Conservation (phyloP, 345 rosid species). For the Eucalyptus sp. region DNA sequence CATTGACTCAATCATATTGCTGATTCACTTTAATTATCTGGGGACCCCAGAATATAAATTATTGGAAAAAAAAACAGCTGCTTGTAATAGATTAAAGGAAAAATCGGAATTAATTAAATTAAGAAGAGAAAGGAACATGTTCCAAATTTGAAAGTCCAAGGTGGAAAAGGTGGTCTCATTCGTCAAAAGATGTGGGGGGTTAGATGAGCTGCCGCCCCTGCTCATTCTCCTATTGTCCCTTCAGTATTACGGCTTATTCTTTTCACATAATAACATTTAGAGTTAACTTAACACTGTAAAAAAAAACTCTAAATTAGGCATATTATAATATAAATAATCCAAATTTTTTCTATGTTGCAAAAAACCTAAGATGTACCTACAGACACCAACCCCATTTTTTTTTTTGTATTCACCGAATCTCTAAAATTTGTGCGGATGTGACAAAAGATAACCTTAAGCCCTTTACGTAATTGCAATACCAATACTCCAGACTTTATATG, state of each 20-base stretch:
- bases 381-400: neutral
- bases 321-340: neutral
- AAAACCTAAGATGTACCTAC: neutral
- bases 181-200: neutral
- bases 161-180: neutral
- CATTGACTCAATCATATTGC: neutral
- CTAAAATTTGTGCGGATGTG: neutral
- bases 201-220: constrained; percentile 3
- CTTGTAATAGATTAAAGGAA: neutral
- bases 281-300: neutral
- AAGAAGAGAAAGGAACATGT: neutral
- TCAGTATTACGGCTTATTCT: neutral
- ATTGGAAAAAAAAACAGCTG: neutral
- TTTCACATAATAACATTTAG: neutral
- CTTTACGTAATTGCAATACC: neutral
- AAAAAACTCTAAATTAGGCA: neutral
- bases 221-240: neutral
- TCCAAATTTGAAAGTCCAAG: neutral
- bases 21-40: neutral
- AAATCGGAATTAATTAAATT: neutral
- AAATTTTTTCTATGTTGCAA: neutral
- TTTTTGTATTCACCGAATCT: neutral
- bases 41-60: neutral
- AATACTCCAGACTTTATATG: neutral
- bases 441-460: neutral